These are phyloP conservation scores for Aspergillus intermedius DNA, from an alignment of 2,329 filamentous ascomycete genomes.

Conservation along the genomic window DNA sequence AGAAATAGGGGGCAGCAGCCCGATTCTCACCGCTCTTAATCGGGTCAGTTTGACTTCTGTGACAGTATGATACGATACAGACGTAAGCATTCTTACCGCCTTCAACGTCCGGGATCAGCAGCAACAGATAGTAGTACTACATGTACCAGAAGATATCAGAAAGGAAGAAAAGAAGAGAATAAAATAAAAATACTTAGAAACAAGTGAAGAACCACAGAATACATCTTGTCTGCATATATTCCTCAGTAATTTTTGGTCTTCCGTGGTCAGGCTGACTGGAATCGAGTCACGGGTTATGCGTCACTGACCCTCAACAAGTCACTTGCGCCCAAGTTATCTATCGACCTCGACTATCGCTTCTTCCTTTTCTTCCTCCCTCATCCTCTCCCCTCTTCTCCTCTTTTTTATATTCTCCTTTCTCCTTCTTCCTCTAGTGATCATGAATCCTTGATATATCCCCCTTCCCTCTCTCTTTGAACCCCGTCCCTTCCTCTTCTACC, in stretches of 20 bases:
- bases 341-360: slow-evolving; percentile 8
- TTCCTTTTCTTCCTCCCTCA: slow-evolving; percentile 13
- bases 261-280: not conserved
- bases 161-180: not conserved
- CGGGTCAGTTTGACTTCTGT: not conserved
- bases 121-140: not conserved
- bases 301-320: slow-evolving; percentile 27
- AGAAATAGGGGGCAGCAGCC: not conserved
- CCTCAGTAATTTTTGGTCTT: not conserved
- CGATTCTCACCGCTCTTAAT: not conserved
- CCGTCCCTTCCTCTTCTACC: not conserved
- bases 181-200: not conserved
- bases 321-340: slow-evolving; percentile 2
- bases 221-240: not conserved
- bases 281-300: slow-evolving; percentile 40
- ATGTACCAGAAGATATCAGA: not conserved
- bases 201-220: not conserved
- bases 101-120: not conserved
- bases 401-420: slow-evolving; percentile 1
- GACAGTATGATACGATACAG: not conserved
- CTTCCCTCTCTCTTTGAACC: slow-evolving; percentile 21
- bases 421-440: slow-evolving; percentile 8
- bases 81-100: not conserved
- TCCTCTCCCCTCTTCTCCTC: slow-evolving; percentile 8
- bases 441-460: slow-evolving; percentile 18